Evolutionary conservation across 495 filamentous ascomycete genomes (phyloP).

Genomic region (Neurospora sp.): DNA sequence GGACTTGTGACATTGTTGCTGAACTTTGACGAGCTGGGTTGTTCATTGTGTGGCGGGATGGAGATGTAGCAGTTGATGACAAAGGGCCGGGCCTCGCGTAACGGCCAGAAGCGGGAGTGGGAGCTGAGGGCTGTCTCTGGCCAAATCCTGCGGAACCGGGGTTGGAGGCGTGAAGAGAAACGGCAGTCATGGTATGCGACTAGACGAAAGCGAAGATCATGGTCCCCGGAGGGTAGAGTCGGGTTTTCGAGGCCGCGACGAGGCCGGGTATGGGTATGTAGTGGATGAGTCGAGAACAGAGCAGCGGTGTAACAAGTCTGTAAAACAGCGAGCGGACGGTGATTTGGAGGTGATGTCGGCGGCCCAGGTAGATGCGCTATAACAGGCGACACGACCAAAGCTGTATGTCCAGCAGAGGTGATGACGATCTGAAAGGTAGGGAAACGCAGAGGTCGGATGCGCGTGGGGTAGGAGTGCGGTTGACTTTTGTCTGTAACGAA

Average conservation of each 20-base stretch:
- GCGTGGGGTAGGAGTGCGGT: not conserved
- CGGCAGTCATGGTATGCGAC: conserved; percentile 19
- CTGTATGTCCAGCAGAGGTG: not conserved
- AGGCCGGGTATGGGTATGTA: not conserved
- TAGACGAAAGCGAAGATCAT: conserved; percentile 11
- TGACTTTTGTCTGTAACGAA: not conserved
- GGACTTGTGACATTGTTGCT: conserved; percentile 14
- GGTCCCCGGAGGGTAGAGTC: not conserved
- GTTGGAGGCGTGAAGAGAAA: conserved; percentile 11
- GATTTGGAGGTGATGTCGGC: not conserved
- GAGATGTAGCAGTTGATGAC: conserved; percentile 8
- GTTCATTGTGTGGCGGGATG: conserved; percentile 3
- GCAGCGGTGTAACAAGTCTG: not conserved
- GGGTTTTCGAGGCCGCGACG: not conserved
- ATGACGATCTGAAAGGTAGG: not conserved
- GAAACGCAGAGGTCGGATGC: not conserved
- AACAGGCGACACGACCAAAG: not conserved
- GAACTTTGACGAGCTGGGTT: conserved; percentile 9
- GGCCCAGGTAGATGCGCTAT: not conserved
- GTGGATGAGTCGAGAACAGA: not conserved
- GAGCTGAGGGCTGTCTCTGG: conserved; percentile 9
- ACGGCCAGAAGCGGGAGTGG: not conserved
- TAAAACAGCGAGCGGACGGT: not conserved
- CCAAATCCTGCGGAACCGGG: conserved; percentile 7
- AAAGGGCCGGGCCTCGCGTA: conserved; percentile 3